Base-by-base conservation (phyloP, 2,329 filamentous ascomycete species). In the Colletotrichum viniferum region DNA sequence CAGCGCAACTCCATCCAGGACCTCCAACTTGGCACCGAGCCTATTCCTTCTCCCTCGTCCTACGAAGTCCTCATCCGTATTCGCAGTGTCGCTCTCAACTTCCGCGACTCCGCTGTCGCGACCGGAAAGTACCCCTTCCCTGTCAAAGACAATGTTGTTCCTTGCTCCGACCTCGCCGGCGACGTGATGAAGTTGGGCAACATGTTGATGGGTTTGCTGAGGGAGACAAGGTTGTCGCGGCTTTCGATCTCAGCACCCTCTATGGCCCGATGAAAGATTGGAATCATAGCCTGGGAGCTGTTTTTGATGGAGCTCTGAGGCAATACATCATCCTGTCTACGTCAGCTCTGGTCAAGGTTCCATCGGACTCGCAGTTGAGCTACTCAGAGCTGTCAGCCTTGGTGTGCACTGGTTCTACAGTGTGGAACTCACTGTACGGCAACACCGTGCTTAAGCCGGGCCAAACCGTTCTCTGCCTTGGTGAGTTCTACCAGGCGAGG, bases 341-440 rank as follows among this genome's bases (percentile, higher is more conserved):
- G 16, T 76, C 84, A 71, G 79, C 77, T 0, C 72, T 87, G 8
- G 83, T 89, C 21, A 83, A 82, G 64, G 81, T 86, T 0, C 87
- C 88, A 1, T 75, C 74, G 24, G 82, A 82, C 30, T 76, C 86
- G 71, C 79, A 79, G 1, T 81, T 83, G 62, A 81, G 76, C 62
- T 85, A 79, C 58, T 78, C 77, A 4, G 83, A 86, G 71, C 83
- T 85, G 77, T 84, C 86, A 0, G 79, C 81, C 16, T 82, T 87
- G 9, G 77, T 87, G 12, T 85, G 85, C 13, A 86, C 88, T 60
- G 88, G 87, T 5, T 79, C 81, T 4, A 89, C 87, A 12, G 88
- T 84, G 4, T 90, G 88, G 87, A 88, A 86, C 80, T 82, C 85
- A 6, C 82, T 90, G 64, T 87, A 87, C 78, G 85, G 85, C 7